Conservation (phyloP, 805 yeast species). For the Nakazawaea wickerhamii region DNA sequence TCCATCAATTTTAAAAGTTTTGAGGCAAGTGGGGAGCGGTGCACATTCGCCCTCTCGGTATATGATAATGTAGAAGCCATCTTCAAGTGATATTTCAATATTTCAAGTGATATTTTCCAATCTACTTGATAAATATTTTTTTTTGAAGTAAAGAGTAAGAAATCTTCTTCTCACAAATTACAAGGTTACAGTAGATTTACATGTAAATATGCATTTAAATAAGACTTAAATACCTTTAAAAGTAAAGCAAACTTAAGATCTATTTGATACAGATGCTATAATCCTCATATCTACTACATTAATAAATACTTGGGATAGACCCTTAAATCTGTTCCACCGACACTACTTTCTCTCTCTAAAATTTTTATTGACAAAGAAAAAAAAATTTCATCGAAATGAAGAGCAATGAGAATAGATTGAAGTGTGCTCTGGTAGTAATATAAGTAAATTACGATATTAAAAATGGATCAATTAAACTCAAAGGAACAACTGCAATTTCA, state of each 20-base stretch:
- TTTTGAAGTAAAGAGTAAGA: neutral
- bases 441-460: conserved; percentile 16
- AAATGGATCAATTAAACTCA: conserved; percentile 90
- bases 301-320: neutral
- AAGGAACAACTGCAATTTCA: conserved; percentile 97
- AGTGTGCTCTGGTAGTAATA: too few species aligned
- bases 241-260: too few species aligned
- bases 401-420: neutral
- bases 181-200: too few species aligned
- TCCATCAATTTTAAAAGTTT: conserved; percentile 72
- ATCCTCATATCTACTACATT: too few species aligned
- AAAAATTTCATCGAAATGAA: conserved; percentile 6
- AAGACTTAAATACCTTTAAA: too few species aligned
- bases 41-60: conserved; percentile 61
- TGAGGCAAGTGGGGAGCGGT: conserved; percentile 74
- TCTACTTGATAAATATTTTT: neutral
- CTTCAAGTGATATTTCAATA: neutral
- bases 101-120: neutral
- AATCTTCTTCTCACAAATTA: neutral
- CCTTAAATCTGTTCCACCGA: neutral
- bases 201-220: too few species aligned
- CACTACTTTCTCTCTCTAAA: neutral
- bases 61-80: conserved; percentile 35
- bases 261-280: too few species aligned
- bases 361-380: neutral